A percentile compares a stretch with the other conserved stretches of the same genome.
Conservation (phyloP, 2,329 filamentous ascomycete species). For the Fusarium gaditjirri region DNA sequence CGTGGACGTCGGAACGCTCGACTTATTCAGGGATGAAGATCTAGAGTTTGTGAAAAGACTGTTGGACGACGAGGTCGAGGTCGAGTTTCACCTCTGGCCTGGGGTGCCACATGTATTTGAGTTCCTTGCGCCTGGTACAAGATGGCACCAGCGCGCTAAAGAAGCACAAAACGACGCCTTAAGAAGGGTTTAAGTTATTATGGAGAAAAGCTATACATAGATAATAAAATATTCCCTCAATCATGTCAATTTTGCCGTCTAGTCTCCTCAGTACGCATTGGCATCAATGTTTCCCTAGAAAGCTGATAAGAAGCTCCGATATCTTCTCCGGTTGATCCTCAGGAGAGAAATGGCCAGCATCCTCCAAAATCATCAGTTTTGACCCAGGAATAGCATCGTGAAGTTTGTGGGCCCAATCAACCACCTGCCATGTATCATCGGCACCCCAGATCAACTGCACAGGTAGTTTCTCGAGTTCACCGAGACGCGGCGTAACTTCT, state of each 20-base stretch:
- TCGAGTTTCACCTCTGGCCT: conserved; percentile 40
- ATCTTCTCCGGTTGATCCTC: conserved; percentile 45
- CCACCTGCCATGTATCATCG: conserved; percentile 47
- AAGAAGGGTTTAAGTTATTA: conserved; percentile 5
- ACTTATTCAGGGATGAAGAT: conserved; percentile 35
- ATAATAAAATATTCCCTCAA: too few relatives aligned
- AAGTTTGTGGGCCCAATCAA: conserved; percentile 48
- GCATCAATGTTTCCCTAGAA: conserved; percentile 8
- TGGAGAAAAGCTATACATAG: background rate
- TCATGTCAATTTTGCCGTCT: background rate
- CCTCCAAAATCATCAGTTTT: conserved; percentile 41
- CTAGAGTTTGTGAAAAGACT: conserved; percentile 35
- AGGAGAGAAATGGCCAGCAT: conserved; percentile 46
- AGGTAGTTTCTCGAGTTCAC: conserved; percentile 39
- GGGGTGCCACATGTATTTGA: conserved; percentile 40
- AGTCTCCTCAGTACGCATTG: background rate
- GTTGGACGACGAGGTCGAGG: conserved; percentile 32
- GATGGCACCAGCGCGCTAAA: conserved; percentile 20
- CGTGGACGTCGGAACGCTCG: conserved; percentile 34
- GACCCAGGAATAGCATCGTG: conserved; percentile 46
- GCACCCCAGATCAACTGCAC: conserved; percentile 48
- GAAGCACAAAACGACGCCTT: conserved; percentile 25
- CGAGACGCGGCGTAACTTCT: conserved; percentile 42
- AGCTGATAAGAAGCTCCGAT: conserved; percentile 18
- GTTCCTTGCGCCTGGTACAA: conserved; percentile 21